phyloP scores from a whole-genome alignment of 148 eudicot species.

The Oxyria digyna region DNA sequence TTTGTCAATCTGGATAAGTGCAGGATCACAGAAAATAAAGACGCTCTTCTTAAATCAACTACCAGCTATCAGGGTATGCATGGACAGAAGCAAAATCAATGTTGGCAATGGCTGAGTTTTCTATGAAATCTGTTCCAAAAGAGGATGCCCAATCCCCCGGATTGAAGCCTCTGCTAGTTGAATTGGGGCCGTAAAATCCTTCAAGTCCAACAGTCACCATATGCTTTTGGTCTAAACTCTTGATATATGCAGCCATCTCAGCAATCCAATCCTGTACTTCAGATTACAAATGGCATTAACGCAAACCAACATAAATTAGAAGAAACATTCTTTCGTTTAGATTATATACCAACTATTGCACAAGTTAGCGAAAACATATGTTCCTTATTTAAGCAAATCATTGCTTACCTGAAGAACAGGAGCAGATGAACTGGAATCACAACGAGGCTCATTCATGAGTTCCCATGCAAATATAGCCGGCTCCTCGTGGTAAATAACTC shows the following conservation, averaged over 20 bases:
- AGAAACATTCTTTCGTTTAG: background rate
- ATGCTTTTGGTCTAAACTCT: slow-evolving; percentile 44
- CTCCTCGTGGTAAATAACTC: slow-evolving; percentile 37
- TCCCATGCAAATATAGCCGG: slow-evolving; percentile 57
- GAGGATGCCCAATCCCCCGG: slow-evolving; percentile 41
- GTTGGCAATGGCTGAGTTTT: slow-evolving; percentile 28
- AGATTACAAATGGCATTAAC: background rate
- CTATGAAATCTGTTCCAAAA: slow-evolving; percentile 41
- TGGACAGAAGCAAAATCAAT: slow-evolving; percentile 56
- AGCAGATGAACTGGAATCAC: slow-evolving; percentile 31
- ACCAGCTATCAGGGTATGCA: slow-evolving; percentile 51
- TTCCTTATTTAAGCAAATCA: background rate
- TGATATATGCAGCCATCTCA: slow-evolving; percentile 40
- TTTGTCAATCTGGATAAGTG: background rate
- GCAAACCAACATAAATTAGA: background rate
- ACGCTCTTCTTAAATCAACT: slow-evolving; percentile 10
- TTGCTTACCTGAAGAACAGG: slow-evolving; percentile 28
- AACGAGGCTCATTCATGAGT: slow-evolving; percentile 45
- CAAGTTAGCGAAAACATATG: background rate
- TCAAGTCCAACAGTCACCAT: slow-evolving; percentile 40
- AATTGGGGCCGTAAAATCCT: slow-evolving; percentile 37
- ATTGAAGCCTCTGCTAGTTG: slow-evolving; percentile 20
- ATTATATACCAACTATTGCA: background rate
- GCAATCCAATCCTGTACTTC: slow-evolving; percentile 34
- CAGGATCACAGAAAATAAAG: background rate